phyloP scores from a whole-genome alignment of 257 asterid genomes.

The Ocimum tenuiflorum region DNA sequence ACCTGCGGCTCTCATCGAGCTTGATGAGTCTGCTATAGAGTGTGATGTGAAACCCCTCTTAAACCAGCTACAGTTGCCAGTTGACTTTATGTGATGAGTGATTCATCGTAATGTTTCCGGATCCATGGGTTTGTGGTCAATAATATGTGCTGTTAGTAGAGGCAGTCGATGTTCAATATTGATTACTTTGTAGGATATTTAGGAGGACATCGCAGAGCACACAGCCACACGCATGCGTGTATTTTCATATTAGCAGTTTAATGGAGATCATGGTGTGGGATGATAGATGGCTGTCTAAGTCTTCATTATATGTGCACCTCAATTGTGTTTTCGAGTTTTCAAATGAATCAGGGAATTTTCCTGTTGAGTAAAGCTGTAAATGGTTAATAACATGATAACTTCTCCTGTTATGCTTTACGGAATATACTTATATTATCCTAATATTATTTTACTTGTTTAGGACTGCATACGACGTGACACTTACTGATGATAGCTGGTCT shows the following conservation, averaged over 20 bases:
- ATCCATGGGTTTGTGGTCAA: not conserved
- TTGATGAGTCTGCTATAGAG: not conserved
- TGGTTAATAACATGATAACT: no score
- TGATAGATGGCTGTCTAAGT: not conserved
- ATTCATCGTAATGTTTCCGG: not conserved
- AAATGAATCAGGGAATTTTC: not conserved
- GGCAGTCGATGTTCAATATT: not conserved
- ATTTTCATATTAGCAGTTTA: not conserved
- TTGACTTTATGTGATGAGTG: not conserved
- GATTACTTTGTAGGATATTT: not conserved
- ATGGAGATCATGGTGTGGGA: not conserved
- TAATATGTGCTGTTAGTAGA: not conserved
- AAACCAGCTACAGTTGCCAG: not conserved
- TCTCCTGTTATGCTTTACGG: not conserved
- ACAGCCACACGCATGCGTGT: no score
- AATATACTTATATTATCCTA: not conserved
- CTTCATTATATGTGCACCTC: not conserved
- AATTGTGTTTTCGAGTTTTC: not conserved
- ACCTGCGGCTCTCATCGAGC: not conserved
- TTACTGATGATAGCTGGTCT: conserved; percentile 76
- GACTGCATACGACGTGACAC: conserved; percentile 85
- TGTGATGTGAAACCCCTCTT: not conserved
- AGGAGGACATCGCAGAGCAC: no score
- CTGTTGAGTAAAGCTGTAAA: no score
- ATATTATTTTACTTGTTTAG: conserved; percentile 31